Evolutionary conservation across 257 asterid species (phyloP).

Genomic region (Penstemon barbatus): DNA sequence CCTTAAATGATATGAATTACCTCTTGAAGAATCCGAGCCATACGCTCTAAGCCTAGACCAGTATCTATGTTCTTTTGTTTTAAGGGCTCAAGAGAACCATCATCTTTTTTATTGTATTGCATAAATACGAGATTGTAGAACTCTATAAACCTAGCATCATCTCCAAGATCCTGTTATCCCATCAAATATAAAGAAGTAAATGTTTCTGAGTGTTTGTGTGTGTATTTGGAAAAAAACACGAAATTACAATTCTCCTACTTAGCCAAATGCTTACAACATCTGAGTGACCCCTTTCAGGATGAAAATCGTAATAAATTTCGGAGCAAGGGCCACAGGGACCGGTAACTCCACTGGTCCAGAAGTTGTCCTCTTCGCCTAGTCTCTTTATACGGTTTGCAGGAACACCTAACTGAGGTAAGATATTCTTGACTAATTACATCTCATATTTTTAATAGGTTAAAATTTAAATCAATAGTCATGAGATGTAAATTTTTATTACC

Average conservation of each 20-base stretch:
- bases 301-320: constrained; percentile 88
- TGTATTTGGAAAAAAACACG: neutral
- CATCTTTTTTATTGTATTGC: constrained; percentile 89
- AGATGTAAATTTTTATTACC: constrained; percentile 33
- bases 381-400: constrained; percentile 71
- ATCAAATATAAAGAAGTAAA: constrained; percentile 11
- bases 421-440: too few relatives aligned
- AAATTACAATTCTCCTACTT: constrained; percentile 18
- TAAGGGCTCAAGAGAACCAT: constrained; percentile 94
- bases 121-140: constrained; percentile 95
- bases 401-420: constrained; percentile 59
- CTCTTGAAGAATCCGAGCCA: constrained; percentile 94
- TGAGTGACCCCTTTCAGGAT: constrained; percentile 75
- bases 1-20: constrained; percentile 29
- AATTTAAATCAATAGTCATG: too few relatives aligned
- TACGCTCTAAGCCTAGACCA: constrained; percentile 94
- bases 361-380: constrained; percentile 93
- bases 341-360: constrained; percentile 94
- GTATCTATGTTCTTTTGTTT: constrained; percentile 95
- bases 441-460: too few relatives aligned
- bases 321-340: constrained; percentile 99
- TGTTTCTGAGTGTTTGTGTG: neutral
- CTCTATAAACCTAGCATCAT: constrained; percentile 94
- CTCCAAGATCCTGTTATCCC: constrained; percentile 80
- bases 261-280: constrained; percentile 57